phyloP scores from a whole-genome alignment of 768 basidiomycete species.

The Rhizopogon salebrosus region DNA sequence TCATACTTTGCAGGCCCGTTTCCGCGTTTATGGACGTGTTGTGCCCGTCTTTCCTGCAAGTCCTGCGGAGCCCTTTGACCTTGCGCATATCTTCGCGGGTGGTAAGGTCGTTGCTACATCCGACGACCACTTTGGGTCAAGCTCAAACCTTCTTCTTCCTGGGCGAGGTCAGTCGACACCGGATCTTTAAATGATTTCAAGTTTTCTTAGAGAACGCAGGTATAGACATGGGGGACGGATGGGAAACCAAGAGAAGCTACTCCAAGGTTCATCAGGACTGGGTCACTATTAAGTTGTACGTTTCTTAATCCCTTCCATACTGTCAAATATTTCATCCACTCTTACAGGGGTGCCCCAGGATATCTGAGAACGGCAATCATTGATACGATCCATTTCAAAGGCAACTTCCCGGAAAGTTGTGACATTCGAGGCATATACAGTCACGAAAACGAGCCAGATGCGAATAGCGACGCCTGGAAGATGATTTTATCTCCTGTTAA shows the following conservation, averaged over 20 bases:
- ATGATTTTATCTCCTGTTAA: conserved; percentile 70
- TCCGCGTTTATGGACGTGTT: conserved; percentile 86
- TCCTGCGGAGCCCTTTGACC: conserved; percentile 55
- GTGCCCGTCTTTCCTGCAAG: conserved; percentile 53
- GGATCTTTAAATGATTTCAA: not conserved
- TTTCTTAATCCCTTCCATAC: conserved; percentile 9
- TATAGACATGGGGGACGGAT: conserved; percentile 95
- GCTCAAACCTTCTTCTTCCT: conserved; percentile 85
- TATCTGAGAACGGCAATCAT: conserved; percentile 73
- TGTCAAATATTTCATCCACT: not conserved
- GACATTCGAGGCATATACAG: conserved; percentile 61
- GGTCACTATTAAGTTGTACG: conserved; percentile 85
- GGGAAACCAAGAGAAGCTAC: conserved; percentile 94
- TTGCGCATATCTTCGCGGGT: conserved; percentile 88
- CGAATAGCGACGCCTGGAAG: conserved; percentile 52
- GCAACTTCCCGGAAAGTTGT: conserved; percentile 90
- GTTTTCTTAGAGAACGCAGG: conserved; percentile 29
- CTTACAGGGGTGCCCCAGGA: conserved; percentile 64
- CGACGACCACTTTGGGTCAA: conserved; percentile 95
- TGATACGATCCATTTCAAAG: conserved; percentile 94
- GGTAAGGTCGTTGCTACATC: conserved; percentile 81
- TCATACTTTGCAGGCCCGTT: conserved; percentile 62
- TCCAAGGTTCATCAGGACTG: conserved; percentile 81
- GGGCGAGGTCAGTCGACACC: conserved; percentile 55
- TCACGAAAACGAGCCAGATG: conserved; percentile 32